Conservation (phyloP, 1,284 basidiomycete species). For the Singerocomus inundabilis region DNA sequence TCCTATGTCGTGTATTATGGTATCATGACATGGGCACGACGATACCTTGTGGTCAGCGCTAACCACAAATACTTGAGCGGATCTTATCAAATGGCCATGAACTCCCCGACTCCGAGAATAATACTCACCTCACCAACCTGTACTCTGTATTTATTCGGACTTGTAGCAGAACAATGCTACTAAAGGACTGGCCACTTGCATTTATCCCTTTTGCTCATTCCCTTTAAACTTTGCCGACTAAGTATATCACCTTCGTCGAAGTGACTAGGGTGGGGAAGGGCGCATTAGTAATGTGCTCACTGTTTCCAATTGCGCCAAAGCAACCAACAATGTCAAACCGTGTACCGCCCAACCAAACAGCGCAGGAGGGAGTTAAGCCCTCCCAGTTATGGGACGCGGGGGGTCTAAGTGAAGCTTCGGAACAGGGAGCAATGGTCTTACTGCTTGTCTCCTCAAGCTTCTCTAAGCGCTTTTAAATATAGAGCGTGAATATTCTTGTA, state of each 20-base stretch:
- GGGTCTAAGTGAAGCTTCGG: slow-evolving; percentile 14
- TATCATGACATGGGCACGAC: slow-evolving; percentile 5
- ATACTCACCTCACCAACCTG: background rate
- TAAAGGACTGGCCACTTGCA: slow-evolving; percentile 3
- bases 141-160: background rate
- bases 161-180: background rate
- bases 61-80: background rate
- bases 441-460: slow-evolving; percentile 7
- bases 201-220: background rate
- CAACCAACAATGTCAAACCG: slow-evolving; percentile 12
- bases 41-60: background rate
- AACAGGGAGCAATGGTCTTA: background rate
- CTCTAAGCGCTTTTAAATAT: slow-evolving; percentile 8
- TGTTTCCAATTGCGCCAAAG: slow-evolving; percentile 1
- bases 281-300: slow-evolving; percentile 22
- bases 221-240: slow-evolving; percentile 1
- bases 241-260: slow-evolving; percentile 17
- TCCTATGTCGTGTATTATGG: background rate
- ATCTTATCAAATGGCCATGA: background rate
- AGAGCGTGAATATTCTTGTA: slow-evolving; percentile 13
- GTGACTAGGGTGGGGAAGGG: slow-evolving; percentile 20
- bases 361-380: background rate
- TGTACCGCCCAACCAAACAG: slow-evolving; percentile 7
- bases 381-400: slow-evolving; percentile 17
- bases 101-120: background rate